Base-by-base conservation (phyloP, 108 stramenopile genomes). In the Cyclotella choctawhatcheeana region DNA sequence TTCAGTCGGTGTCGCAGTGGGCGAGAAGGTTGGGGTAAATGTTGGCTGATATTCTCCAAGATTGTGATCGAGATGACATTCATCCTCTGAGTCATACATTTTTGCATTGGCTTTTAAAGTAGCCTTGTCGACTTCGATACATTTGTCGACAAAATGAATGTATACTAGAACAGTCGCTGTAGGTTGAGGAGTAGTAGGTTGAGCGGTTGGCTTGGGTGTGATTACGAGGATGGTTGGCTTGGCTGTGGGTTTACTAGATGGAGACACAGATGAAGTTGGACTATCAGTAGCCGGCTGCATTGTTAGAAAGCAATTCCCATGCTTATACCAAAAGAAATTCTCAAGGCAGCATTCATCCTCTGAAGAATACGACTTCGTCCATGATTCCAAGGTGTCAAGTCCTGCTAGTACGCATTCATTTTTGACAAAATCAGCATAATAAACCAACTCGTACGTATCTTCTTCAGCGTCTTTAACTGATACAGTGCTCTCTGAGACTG, bases 61-160 rank as follows among this genome's bases (percentile, higher is more conserved):
- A 31, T 76, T 68, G n/a, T 48, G 35, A 21, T 60, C 67, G 0
- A 20, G 47, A 44, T 65, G 66, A 52, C 74, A 76, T 37, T 67
- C 60, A 44, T 52, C 37, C 18, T 59, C 47, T 26, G 59, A 44
- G 22, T 68, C 67, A 25, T 68, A 76, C 12, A 10, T 3, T 21
- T 5, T 60, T 5, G 27, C 59, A 12, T 40, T 60, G 8, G 35
- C 20, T 55, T 58, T 58, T 7, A 55, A 40, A 44, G 30, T 44
- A 2, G 55, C 16, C 30, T 44, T 58, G 44, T 43, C 43, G 16
- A 54, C 43, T 20, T 43, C 18, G 44, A 58, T 31, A 17, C 68
- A 69, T 6, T 56, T 44, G 14, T 20, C 43, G 33, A 17, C 27
- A n/a, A 56, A 54, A 24, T 21, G 35, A 29, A 44, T 40, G 14